Percentiles rank a stretch among this genome's conserved stretches.
Conservation (phyloP, 805 yeast genomes). For the Teunomyces gatunensis region DNA sequence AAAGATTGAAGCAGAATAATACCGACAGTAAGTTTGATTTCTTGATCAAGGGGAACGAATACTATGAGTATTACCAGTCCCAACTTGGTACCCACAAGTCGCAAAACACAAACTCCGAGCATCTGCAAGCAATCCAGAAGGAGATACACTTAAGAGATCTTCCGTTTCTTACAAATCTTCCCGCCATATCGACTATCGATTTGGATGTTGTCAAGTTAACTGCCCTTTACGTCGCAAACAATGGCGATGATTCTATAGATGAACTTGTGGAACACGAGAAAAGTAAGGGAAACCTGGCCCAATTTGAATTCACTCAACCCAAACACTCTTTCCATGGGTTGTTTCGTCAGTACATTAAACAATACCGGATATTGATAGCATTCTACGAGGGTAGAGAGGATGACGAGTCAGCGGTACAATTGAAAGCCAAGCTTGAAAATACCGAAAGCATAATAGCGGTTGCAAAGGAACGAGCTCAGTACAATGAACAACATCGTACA, state of each 20-base stretch:
- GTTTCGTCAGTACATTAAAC: slow-evolving; percentile 50
- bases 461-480: slow-evolving; percentile 58
- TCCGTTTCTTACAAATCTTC: slow-evolving; percentile 17
- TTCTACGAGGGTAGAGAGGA: slow-evolving; percentile 10
- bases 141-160: neutral
- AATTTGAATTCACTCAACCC: slow-evolving; percentile 64
- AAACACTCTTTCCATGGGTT: slow-evolving; percentile 59
- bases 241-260: slow-evolving; percentile 47
- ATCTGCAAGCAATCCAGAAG: slow-evolving; percentile 1
- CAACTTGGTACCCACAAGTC: slow-evolving; percentile 30
- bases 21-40: slow-evolving; percentile 62
- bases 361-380: slow-evolving; percentile 43
- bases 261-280: slow-evolving; percentile 36
- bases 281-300: slow-evolving; percentile 40
- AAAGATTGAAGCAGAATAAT: slow-evolving; percentile 48
- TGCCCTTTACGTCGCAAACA: slow-evolving; percentile 64
- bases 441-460: slow-evolving; percentile 39
- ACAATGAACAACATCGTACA: slow-evolving; percentile 37
- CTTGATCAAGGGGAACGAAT: slow-evolving; percentile 51
- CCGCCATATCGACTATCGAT: slow-evolving; percentile 57
- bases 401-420: slow-evolving; percentile 5
- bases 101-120: slow-evolving; percentile 7
- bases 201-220: slow-evolving; percentile 66
- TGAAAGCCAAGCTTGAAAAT: slow-evolving; percentile 16
- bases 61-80: slow-evolving; percentile 56